phyloP scores from a whole-genome alignment of 140 eudicot species.

The Stevia rebaudiana region DNA sequence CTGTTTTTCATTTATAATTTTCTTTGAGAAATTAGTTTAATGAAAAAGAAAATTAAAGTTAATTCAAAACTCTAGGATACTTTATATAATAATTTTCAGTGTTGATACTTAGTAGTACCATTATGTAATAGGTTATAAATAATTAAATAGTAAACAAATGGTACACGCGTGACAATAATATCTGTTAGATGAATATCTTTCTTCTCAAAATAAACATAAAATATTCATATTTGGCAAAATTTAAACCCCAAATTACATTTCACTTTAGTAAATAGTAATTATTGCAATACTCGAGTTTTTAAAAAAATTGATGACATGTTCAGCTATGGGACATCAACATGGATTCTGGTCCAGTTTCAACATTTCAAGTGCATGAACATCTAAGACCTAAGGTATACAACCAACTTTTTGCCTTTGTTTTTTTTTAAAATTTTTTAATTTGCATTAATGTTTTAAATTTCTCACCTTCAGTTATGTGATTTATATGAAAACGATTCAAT shows the following conservation, averaged over 20 bases:
- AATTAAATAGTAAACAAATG: no score
- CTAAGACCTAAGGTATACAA: constrained; percentile 67
- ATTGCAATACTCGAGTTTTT: no score
- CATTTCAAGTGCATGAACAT: constrained; percentile 90
- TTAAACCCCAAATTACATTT: neutral
- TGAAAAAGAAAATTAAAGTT: neutral
- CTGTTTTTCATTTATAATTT: constrained; percentile 5
- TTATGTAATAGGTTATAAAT: no score
- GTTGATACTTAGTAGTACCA: neutral
- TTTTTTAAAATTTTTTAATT: constrained; percentile 8
- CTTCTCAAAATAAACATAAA: neutral
- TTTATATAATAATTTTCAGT: neutral
- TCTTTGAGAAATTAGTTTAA: neutral
- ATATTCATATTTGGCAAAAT: neutral
- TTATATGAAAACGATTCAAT: constrained; percentile 87
- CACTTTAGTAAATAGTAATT: neutral
- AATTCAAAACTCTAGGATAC: neutral
- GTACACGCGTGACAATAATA: neutral
- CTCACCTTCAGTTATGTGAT: constrained; percentile 65
- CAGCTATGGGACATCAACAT: constrained; percentile 98
- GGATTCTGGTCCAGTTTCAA: constrained; percentile 96
- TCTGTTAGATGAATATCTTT: neutral
- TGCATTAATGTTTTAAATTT: constrained; percentile 6
- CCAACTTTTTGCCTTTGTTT: neutral
- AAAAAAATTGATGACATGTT: no score